Conservation (phyloP, 1,284 basidiomycete genomes). For the Volvariella volvacea region DNA sequence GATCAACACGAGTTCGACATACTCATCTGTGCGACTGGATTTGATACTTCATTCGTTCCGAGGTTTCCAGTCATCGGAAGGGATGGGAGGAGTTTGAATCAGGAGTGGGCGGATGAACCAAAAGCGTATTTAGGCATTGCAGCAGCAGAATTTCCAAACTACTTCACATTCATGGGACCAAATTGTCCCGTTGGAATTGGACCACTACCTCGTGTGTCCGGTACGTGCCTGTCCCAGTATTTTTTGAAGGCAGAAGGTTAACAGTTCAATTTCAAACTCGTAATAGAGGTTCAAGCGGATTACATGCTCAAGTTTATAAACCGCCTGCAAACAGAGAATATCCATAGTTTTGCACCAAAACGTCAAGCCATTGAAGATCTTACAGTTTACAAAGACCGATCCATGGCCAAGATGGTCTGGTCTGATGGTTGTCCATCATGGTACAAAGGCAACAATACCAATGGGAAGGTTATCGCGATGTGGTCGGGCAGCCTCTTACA, state of each 20-base stretch:
- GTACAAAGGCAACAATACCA: conserved; percentile 22
- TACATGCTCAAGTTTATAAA: conserved; percentile 25
- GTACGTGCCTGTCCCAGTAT: too few relatives aligned
- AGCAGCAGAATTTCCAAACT: conserved; percentile 23
- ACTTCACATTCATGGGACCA: conserved; percentile 22
- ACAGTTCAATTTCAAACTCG: too few relatives aligned
- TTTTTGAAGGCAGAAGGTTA: too few relatives aligned
- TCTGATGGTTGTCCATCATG: conserved; percentile 21
- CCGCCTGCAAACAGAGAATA: conserved; percentile 27
- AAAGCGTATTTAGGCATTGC: conserved; percentile 22
- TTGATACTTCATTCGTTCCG: conserved; percentile 23
- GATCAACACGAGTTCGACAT: conserved; percentile 22
- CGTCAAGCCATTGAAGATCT: conserved; percentile 25
- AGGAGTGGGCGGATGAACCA: conserved; percentile 22
- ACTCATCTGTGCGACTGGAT: conserved; percentile 28
- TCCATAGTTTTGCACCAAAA: conserved; percentile 23
- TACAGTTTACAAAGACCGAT: conserved; percentile 20
- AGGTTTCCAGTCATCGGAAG: conserved; percentile 22
- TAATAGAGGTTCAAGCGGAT: conserved; percentile 25
- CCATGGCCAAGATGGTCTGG: conserved; percentile 26
- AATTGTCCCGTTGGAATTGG: conserved; percentile 27
- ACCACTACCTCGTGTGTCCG: conserved; percentile 19
- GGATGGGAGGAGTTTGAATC: conserved; percentile 15
- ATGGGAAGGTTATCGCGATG: conserved; percentile 21
- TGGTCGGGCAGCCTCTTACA: conserved; percentile 27